Evolutionary conservation across 192 early-diverging fungal genomes (phyloP).

Genomic region (Coemansia sp.): DNA sequence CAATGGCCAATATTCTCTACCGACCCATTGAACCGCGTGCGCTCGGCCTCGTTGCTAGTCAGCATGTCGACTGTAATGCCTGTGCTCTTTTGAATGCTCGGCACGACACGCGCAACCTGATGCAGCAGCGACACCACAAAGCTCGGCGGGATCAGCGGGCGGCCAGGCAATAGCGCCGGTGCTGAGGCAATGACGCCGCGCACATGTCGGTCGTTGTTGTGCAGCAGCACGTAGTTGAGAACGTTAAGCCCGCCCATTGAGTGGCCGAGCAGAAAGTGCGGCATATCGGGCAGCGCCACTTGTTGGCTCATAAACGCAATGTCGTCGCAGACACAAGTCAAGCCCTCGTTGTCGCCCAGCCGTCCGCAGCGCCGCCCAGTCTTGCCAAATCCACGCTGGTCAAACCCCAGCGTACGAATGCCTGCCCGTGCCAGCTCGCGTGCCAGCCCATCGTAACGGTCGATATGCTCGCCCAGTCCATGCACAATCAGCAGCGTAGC

Average conservation of each 20-base stretch:
- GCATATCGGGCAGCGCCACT: conserved; percentile 34
- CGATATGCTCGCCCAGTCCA: conserved; percentile 64
- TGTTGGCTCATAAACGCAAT: conserved; percentile 37
- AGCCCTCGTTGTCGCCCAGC: conserved; percentile 53
- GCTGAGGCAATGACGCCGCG: conserved; percentile 41
- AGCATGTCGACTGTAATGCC: conserved; percentile 36
- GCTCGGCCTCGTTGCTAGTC: conserved; percentile 42
- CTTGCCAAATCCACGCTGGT: conserved; percentile 65
- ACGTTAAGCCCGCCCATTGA: conserved; percentile 56
- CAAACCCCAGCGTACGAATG: conserved; percentile 57
- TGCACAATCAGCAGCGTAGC: conserved; percentile 59
- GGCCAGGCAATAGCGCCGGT: conserved; percentile 36
- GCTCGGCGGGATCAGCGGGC: conserved; percentile 25
- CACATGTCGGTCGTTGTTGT: conserved; percentile 23
- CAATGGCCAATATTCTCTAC: conserved; percentile 32
- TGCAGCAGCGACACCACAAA: conserved; percentile 27
- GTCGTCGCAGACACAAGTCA: conserved; percentile 41
- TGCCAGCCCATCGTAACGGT: conserved; percentile 58
- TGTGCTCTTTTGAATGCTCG: conserved; percentile 37
- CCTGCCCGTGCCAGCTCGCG: conserved; percentile 51
- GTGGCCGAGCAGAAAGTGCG: conserved; percentile 62
- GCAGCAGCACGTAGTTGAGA: conserved; percentile 25
- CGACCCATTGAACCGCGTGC: conserved; percentile 27
- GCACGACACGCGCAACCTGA: conserved; percentile 24
- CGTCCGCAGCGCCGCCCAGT: conserved; percentile 51